These are phyloP conservation scores for Pythium dissotocum DNA, from an alignment of 352 stramenopile species.

Conservation along the genomic window DNA sequence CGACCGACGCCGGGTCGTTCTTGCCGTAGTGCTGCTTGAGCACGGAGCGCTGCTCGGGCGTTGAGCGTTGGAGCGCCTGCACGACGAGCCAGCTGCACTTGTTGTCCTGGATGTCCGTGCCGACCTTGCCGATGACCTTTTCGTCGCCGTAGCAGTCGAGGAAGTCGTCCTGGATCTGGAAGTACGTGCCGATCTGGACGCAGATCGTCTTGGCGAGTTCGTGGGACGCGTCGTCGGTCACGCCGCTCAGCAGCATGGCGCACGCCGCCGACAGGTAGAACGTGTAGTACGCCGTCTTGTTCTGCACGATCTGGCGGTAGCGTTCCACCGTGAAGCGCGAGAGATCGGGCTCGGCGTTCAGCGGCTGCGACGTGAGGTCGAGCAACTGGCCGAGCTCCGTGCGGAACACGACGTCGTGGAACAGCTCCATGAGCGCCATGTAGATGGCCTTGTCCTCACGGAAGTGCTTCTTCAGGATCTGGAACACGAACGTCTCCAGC, in stretches of 20 bases:
- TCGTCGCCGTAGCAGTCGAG: conserved; percentile 97
- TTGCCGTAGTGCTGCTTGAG: conserved; percentile 94
- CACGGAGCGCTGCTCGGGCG: conserved; percentile 67
- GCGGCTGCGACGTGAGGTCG: conserved; percentile 89
- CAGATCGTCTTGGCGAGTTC: conserved; percentile 93
- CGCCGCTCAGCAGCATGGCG: conserved; percentile 88
- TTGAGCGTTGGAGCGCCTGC: conserved; percentile 87
- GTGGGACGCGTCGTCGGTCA: conserved; percentile 78
- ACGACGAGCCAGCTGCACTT: conserved; percentile 99
- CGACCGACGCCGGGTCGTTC: conserved; percentile 71
- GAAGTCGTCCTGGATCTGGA: conserved; percentile 99
- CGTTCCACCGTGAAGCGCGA: conserved; percentile 93
- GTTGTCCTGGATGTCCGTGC: conserved; percentile 99
- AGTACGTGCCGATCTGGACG: conserved; percentile 97
- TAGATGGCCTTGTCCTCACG: conserved; percentile 78
- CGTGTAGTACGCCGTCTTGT: conserved; percentile 99
- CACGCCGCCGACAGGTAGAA: conserved; percentile 97
- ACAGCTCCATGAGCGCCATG: conserved; percentile 95
- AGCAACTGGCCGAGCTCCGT: conserved; percentile 97
- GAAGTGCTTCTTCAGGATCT: conserved; percentile 90
- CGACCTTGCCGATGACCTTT: conserved; percentile 92
- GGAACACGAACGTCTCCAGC: conserved; percentile 93
- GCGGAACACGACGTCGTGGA: conserved; percentile 94
- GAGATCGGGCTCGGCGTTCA: conserved; percentile 82
- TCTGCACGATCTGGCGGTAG: conserved; percentile 94